phyloP scores from a whole-genome alignment of 257 asterid genomes.

The Solanum bulbocastanum region DNA sequence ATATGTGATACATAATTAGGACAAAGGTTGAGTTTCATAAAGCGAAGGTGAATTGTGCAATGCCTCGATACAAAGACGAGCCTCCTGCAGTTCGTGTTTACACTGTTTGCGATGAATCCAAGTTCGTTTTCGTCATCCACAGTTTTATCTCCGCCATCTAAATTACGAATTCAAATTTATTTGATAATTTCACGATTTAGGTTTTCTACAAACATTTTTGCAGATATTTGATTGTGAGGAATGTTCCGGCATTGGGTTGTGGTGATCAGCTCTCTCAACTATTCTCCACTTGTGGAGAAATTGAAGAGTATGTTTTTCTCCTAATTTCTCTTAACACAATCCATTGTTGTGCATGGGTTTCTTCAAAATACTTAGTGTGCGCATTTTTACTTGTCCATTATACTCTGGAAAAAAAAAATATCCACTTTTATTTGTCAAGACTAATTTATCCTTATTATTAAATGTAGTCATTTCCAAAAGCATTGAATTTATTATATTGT shows the following conservation, averaged over 20 bases:
- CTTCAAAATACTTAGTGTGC: neutral
- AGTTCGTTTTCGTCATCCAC: conserved; percentile 17
- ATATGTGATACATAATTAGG: neutral
- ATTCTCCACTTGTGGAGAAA: conserved; percentile 57
- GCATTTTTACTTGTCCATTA: no score
- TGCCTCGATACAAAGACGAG: conserved; percentile 64
- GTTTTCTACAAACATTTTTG: neutral
- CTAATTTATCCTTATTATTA: no score
- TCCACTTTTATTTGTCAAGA: neutral
- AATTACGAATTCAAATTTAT: neutral
- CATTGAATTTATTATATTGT: no score
- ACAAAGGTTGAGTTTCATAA: neutral
- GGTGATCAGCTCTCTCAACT: conserved; percentile 54
- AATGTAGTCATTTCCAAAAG: no score
- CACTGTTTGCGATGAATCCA: conserved; percentile 93
- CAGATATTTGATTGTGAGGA: conserved; percentile 75
- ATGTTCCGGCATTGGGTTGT: conserved; percentile 85
- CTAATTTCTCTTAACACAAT: neutral
- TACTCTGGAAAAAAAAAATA: no score
- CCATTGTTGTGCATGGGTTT: neutral
- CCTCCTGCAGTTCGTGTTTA: conserved; percentile 67
- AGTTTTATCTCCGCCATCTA: neutral
- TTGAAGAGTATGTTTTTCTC: conserved; percentile 46
- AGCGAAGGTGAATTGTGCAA: neutral
- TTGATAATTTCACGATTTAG: neutral